Evolutionary conservation across 192 early-diverging fungal species (phyloP).

Genomic region (Helicostylum pulchrum): DNA sequence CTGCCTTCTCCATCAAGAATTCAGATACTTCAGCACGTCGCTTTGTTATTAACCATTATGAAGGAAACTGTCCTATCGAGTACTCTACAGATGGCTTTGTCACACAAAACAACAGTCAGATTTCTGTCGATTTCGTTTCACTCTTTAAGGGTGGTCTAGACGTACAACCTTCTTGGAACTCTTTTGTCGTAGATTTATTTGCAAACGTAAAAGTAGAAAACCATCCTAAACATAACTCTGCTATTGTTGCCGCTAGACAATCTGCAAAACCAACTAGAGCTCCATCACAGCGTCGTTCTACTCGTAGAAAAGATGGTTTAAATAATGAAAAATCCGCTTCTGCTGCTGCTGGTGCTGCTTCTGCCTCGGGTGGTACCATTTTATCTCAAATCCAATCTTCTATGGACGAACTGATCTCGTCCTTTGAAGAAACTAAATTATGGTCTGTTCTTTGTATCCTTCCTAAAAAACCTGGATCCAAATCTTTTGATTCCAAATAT

Average conservation of each 20-base stretch:
- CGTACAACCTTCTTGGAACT: conserved; percentile 61
- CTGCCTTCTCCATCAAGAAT: conserved; percentile 39
- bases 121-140: conserved; percentile 80
- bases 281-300: conserved; percentile 58
- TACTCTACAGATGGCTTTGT: conserved; percentile 77
- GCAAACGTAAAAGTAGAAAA: conserved; percentile 64
- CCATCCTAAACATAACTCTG: conserved; percentile 66
- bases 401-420: conserved; percentile 73
- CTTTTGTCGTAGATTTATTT: conserved; percentile 75
- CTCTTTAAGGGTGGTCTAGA: conserved; percentile 65
- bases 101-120: conserved; percentile 66
- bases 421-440: conserved; percentile 69
- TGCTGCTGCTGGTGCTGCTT: no score
- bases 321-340: background rate
- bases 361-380: conserved; percentile 26
- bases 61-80: conserved; percentile 51
- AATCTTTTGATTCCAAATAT: conserved; percentile 55
- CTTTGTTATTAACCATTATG: conserved; percentile 76
- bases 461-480: conserved; percentile 50
- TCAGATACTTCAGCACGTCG: conserved; percentile 28
- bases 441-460: conserved; percentile 84
- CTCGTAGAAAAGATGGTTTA: conserved; percentile 17
- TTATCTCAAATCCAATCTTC: conserved; percentile 56
- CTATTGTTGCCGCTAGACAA: conserved; percentile 71
- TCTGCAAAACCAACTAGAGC: conserved; percentile 67